Base-by-base conservation (phyloP, 805 yeast genomes). In the Isabelozyma pseudorhagii region DNA sequence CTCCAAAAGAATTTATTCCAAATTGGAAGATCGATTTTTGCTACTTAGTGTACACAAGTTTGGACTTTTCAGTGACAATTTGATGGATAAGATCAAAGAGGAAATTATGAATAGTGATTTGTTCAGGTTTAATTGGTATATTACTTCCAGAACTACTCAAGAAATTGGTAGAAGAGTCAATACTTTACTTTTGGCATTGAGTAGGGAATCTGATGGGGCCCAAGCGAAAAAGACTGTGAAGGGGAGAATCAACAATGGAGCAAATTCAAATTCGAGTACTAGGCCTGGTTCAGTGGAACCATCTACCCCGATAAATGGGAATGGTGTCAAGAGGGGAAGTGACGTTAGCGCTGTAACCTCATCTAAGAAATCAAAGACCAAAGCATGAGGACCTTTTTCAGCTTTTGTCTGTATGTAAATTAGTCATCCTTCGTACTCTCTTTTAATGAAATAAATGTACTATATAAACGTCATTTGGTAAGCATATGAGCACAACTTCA, bases 111-210 rank as follows among this genome's bases (percentile, higher is more conserved):
- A 67, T 5, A 81, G 86, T 49, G 84, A 81, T 50, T 66, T 82
- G 40, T 87, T 87, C 68, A 75, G 75, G 39, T 88, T 85, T 61
- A 89, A 87, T 54, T 88, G 91, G 86, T 88, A 78, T 59, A 77
- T 88, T 57, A 73, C 75, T 46, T 84, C 92, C 0, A 74, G 96
- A 64, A 82, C 89, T 0, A 77, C 88, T 1, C 87, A 81, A 58
- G 96, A 88, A 53, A 58, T 88, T 36, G 81, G 85, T 13, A 79
- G 92, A 66, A 76, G 96, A 59, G 78, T 84, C 8, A 83, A 77
- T 42, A 85, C 94, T 0, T 69, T 88, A 40, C 63, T 88, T 42
- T 68, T 85, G 21, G 87, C 92, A 2, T 71, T 88, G 13, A 79
- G 88, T 0, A 79, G 89, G 61, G 93, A 87, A 61, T 78, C 73